Conservation (phyloP, 2,329 filamentous ascomycete species). For the Plectosphaerella plurivora region DNA sequence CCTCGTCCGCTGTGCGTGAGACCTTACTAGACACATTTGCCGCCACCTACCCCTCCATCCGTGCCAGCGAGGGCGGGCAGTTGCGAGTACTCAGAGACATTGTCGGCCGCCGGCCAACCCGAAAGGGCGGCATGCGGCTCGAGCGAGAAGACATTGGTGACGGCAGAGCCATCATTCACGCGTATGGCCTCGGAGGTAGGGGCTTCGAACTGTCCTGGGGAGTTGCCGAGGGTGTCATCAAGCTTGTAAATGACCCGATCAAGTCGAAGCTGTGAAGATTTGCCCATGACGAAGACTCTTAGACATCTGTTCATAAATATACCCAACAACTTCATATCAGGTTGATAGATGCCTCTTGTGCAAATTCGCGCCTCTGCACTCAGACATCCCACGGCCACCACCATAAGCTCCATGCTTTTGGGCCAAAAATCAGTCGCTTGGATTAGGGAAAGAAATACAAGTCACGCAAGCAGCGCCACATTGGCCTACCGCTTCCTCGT, state of each 20-base stretch:
- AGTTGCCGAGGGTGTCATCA: constrained; percentile 44
- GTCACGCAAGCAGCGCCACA: neutral
- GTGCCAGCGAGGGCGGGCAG: constrained; percentile 18
- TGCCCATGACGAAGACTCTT: too few species aligned
- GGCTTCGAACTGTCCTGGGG: constrained; percentile 60
- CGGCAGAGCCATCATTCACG: constrained; percentile 36
- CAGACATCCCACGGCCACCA: too few species aligned
- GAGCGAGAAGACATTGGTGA: constrained; percentile 38
- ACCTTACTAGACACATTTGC: constrained; percentile 36
- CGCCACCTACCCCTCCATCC: constrained; percentile 28
- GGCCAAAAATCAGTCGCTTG: neutral
- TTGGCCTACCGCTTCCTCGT: constrained; percentile 50
- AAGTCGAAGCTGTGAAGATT: constrained; percentile 1
- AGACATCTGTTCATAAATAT: too few species aligned
- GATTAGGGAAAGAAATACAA: neutral
- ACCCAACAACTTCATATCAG: too few species aligned
- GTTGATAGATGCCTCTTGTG: too few species aligned
- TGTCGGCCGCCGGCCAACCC: constrained; percentile 40
- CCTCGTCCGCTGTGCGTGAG: constrained; percentile 40
- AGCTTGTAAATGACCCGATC: constrained; percentile 24
- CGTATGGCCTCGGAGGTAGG: constrained; percentile 57
- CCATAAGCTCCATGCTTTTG: too few species aligned
- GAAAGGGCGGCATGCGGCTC: constrained; percentile 44
- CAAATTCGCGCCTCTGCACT: too few species aligned
- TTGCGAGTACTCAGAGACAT: constrained; percentile 34